Conservation (phyloP, 352 stramenopile species). For the Phytophthora pini region DNA sequence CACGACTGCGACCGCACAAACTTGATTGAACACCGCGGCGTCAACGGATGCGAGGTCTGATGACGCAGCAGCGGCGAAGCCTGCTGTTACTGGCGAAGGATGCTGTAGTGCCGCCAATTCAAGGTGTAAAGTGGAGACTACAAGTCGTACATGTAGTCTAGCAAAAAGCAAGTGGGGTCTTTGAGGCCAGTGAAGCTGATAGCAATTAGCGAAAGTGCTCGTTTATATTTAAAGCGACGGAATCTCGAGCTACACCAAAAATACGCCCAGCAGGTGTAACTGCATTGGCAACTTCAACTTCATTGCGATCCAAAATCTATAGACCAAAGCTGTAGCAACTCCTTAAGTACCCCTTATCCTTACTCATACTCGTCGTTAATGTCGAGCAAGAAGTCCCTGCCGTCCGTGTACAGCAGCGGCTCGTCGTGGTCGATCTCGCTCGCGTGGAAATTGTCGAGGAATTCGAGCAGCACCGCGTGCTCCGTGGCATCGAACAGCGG, state of each 20-base stretch:
- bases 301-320: background rate
- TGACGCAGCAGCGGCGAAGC: background rate
- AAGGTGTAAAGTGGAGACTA: background rate
- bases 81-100: background rate
- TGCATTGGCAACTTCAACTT: slow-evolving; percentile 13
- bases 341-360: too few relatives aligned
- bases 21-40: slow-evolving; percentile 19
- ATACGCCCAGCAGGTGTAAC: background rate
- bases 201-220: background rate
- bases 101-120: background rate
- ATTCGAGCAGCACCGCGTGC: slow-evolving; percentile 26
- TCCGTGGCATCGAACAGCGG: slow-evolving; percentile 13
- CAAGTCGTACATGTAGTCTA: background rate
- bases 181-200: background rate
- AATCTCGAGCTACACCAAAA: background rate
- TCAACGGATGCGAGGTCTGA: slow-evolving; percentile 5
- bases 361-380: background rate
- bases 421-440: slow-evolving; percentile 29
- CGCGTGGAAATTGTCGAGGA: slow-evolving; percentile 32
- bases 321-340: background rate
- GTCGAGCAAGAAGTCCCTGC: slow-evolving; percentile 11
- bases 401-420: slow-evolving; percentile 17
- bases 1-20: slow-evolving; percentile 19
- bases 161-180: background rate
- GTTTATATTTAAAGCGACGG: background rate